Base-by-base conservation (phyloP, 192 early-diverging fungal genomes). In the Linnemannia elongata region DNA sequence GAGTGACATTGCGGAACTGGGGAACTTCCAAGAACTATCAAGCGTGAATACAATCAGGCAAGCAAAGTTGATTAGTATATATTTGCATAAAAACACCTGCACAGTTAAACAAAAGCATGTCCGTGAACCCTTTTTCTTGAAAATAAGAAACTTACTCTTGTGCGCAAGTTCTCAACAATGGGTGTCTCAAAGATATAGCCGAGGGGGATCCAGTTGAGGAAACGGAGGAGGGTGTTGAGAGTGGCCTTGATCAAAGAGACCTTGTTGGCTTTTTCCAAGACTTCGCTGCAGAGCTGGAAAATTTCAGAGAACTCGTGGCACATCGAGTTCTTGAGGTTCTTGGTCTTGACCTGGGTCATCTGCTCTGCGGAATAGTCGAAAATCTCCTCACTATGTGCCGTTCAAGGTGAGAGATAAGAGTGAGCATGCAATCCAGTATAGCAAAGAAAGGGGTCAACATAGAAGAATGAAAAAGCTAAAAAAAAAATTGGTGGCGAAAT, bases 331-430 rank as follows among this genome's bases (percentile, higher is more conserved):
- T 99, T 98, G 70, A 99, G 92, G 83, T 94, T 97, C 83, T 96
- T 97, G 24, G 96, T 95, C 90, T 99, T 99, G 63, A 93, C 90
- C 88, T 98, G 97, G 10, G 97, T 98, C 97, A 99, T 97, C 89
- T 98, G 97, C 91, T 99, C 99, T 39, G 97, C 96, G 44, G 97
- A 98, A 88, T 94, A 99, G 88, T 99, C 99, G 88, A 99, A 99
- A 80, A 99, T 98, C 88, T 99, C 99, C 89, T 99, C 99, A 85
- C 97, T 97, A 87, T 2, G 41, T n/a, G 39, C 72, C 13, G 45
- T 4, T 6, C 35, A 72, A 69, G 45, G 45, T 15, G 45, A 80
- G 72, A 74, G 68, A 77, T 30, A 70, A 8, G 24, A 69, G 69
- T 68, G 81, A 89, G 38, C 6, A 66, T 76, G 52, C 49, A 41